Evolutionary conservation across 306 rosid genomes (phyloP), one percentile per base, ranked within the genome.

Genomic region (Cotoneaster glaucophyllus): DNA sequence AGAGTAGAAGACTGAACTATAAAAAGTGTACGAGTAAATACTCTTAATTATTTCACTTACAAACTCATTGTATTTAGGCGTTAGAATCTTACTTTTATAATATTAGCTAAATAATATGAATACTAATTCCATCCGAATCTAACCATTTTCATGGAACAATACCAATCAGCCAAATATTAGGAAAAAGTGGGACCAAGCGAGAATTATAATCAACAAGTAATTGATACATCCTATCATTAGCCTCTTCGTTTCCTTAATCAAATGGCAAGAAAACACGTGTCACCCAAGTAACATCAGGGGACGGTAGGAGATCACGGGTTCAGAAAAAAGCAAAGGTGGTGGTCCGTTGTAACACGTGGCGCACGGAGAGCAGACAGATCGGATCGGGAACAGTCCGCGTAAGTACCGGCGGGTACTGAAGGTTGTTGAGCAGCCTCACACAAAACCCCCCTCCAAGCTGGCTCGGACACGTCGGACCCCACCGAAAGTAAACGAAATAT

Each of bases 221-320:
- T 48, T 4, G 53, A 45, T 1, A 13, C 14, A 45, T 14, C 17
- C 18, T 5, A 14, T 45, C 52, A 45, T 45, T 4, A 15, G 37
- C 11, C 3, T 2, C 8, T 6, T 6, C 39, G 39, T 14, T 62
- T 6, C 39, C 44, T 19, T 64, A 26, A 2, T 5, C 24, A 64
- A 64, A n/a, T 11, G 44, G 7, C 18, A 10, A 52, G 32, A 52
- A 48, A 74, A 66, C 86, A 88, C 92, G 91, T 81, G 96, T 80
- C 75, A 2, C 54, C 0, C 10, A 31, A 64, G 63, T n/a, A 26
- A 34, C 72, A 13, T 3, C 7, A 21, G 29, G 71, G 72, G 84
- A 63, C 79, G 86, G 85, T 71, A 7, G 78, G 77, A 77, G 45
- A 71, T 83, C 90, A 88, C 86, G 83, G 66, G 78, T 86, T 67